Base-by-base conservation (phyloP, 176 grass and related monocot genomes). In the Rhipidocladum racemiflorum region DNA sequence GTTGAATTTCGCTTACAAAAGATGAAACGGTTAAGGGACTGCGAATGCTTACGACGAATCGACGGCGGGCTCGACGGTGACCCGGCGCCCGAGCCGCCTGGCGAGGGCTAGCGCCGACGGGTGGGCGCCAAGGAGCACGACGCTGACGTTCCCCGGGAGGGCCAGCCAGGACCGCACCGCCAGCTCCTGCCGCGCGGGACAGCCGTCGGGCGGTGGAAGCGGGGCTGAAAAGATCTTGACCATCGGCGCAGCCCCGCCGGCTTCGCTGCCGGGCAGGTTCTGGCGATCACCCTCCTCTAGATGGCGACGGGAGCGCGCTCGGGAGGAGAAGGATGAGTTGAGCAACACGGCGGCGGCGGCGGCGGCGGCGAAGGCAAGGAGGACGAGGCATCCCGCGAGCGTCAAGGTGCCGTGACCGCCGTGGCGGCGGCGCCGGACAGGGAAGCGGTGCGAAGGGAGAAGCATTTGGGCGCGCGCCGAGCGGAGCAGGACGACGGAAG, bases 161-260 rank as follows among this genome's bases (percentile, higher is more conserved):
- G 90, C 90, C 57, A 94, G 79, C 95, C 95, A 98, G 23, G 95
- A 98, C 6, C 88, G 81, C 76, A 95, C 84, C 16, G 95, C 95
- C 75, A 89, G 78, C 61, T 98, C 92, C 84, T 95, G 90, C 75
- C 82, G 70, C 28, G n/a, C 71, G 9, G 64, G 67, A 32, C 81
- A 90, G 46, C 77, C 65, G 6, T 86, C 76, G 50, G 68, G 68
- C 36, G 78, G 56, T 1, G 62, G 78, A 7, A 29, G 79, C 40
- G 82, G 90, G 4, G 87, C 90, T 0, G 95, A 75, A 56, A 95
- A 93, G 28, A 98, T 86, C 2, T 89, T 88, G 72, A 95, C 34
- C 8, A 59, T 85, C 15, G 50, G 80, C 10, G 40, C 29, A 25
- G 32, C 32, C 32, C 0, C 32, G 32, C 32, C 32, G 32, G 32